Evolutionary conservation across 225 moss, liverwort and hornwort species (phyloP).

Genomic region (Straminergon stramineum): DNA sequence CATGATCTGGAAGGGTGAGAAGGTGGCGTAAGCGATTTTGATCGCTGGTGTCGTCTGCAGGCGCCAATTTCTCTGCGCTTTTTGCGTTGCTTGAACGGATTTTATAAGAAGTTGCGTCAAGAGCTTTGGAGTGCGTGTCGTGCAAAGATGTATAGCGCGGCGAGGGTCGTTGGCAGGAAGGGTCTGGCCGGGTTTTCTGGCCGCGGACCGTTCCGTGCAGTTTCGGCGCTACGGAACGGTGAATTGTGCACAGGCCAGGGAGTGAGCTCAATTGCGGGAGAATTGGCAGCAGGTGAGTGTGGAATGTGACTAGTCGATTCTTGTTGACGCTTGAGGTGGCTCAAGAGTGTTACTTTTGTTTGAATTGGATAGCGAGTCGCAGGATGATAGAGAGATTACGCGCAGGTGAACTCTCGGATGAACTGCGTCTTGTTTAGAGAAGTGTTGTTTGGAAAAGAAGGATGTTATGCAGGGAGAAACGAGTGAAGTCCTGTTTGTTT

Average conservation of each 20-base stretch:
- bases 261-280: not conserved
- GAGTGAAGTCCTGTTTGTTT: not conserved
- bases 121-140: not conserved
- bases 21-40: not conserved
- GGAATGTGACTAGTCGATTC: not conserved
- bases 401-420: not conserved
- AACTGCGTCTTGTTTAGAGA: not conserved
- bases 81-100: not conserved
- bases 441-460: not conserved
- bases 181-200: not conserved
- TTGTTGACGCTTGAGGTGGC: not conserved
- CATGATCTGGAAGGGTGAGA: not conserved
- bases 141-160: conserved; percentile 19
- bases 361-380: not conserved
- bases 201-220: not conserved
- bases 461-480: not conserved
- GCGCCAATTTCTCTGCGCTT: not conserved
- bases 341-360: not conserved
- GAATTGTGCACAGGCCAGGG: not conserved
- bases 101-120: not conserved
- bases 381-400: not conserved
- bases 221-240: not conserved
- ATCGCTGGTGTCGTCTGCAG: not conserved
- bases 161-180: conserved; percentile 3
- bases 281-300: conserved; percentile 20